Conservation (phyloP, 495 filamentous ascomycete genomes). For the Geoglossum glabrum region DNA sequence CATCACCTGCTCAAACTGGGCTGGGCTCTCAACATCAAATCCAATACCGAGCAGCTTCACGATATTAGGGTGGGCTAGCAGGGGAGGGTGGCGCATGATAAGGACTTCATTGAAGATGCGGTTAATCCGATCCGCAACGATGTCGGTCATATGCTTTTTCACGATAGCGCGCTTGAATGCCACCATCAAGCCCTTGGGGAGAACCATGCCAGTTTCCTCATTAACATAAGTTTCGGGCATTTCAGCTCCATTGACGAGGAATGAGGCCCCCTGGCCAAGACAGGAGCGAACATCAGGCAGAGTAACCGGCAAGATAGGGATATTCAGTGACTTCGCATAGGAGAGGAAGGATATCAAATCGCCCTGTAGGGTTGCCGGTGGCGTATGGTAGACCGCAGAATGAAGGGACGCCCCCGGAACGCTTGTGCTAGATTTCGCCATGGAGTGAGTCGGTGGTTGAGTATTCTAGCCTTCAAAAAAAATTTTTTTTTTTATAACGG, state of each 20-base stretch:
- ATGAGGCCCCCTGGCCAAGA: constrained; percentile 14
- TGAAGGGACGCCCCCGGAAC: constrained; percentile 12
- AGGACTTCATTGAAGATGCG: constrained; percentile 5
- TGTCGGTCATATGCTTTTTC: constrained; percentile 9
- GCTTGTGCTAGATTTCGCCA: no score
- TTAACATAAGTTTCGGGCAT: constrained; percentile 13
- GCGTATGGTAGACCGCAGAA: constrained; percentile 11
- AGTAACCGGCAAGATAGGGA: constrained; percentile 13
- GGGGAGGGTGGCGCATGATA: constrained; percentile 14
- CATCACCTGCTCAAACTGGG: constrained; percentile 9
- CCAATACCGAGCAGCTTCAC: constrained; percentile 14
- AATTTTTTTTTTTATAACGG: no score
- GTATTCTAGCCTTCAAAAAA: no score
- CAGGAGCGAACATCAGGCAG: constrained; percentile 14
- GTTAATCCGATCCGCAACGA: background rate
- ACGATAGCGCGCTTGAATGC: constrained; percentile 13
- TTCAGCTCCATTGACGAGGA: constrained; percentile 16
- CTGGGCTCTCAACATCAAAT: constrained; percentile 8
- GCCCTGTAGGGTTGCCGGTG: constrained; percentile 10
- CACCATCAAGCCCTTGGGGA: constrained; percentile 11
- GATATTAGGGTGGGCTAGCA: constrained; percentile 14
- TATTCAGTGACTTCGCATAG: constrained; percentile 14
- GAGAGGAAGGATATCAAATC: constrained; percentile 14
- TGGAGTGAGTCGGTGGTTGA: no score
- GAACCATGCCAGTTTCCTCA: constrained; percentile 7